Evolutionary conservation across 2,329 filamentous ascomycete species (phyloP).

Genomic region (Alternaria hordeiaustralica): DNA sequence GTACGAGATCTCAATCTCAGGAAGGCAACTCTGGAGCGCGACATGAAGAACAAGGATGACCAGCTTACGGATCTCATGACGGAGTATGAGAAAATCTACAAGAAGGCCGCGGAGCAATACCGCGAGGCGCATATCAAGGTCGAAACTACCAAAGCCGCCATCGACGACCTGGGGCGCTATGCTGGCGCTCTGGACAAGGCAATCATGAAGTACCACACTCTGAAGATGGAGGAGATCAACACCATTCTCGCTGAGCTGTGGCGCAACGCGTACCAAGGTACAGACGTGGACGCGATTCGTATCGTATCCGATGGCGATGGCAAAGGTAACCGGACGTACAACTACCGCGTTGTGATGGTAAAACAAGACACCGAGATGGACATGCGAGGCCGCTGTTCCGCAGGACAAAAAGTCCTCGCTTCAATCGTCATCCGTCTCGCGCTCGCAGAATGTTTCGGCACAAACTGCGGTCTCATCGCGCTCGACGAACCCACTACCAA

Average conservation of each 20-base stretch:
- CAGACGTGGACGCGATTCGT: conserved; percentile 94
- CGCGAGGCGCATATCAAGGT: conserved; percentile 89
- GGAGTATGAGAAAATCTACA: conserved; percentile 87
- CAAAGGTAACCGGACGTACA: conserved; percentile 82
- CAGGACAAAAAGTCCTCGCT: conserved; percentile 94
- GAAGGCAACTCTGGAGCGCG: conserved; percentile 75
- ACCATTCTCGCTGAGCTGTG: conserved; percentile 94
- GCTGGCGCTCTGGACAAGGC: conserved; percentile 87
- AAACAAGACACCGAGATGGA: conserved; percentile 99
- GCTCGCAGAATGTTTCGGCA: conserved; percentile 93
- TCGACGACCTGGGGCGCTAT: conserved; percentile 87
- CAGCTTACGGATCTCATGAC: conserved; percentile 74
- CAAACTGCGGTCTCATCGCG: conserved; percentile 94
- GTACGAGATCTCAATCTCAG: conserved; percentile 73
- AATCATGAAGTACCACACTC: conserved; percentile 93
- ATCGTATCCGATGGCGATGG: conserved; percentile 90
- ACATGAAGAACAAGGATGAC: conserved; percentile 83
- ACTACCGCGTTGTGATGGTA: conserved; percentile 96
- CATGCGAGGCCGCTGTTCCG: conserved; percentile 97
- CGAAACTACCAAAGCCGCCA: conserved; percentile 88
- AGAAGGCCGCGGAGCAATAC: conserved; percentile 79
- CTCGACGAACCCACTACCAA: conserved; percentile 98
- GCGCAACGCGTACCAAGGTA: conserved; percentile 95
- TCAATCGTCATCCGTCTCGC: conserved; percentile 97
- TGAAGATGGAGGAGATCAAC: conserved; percentile 99